Evolutionary conservation across 2,329 filamentous ascomycete species (phyloP).

Genomic region (Colletotrichum camelliae): DNA sequence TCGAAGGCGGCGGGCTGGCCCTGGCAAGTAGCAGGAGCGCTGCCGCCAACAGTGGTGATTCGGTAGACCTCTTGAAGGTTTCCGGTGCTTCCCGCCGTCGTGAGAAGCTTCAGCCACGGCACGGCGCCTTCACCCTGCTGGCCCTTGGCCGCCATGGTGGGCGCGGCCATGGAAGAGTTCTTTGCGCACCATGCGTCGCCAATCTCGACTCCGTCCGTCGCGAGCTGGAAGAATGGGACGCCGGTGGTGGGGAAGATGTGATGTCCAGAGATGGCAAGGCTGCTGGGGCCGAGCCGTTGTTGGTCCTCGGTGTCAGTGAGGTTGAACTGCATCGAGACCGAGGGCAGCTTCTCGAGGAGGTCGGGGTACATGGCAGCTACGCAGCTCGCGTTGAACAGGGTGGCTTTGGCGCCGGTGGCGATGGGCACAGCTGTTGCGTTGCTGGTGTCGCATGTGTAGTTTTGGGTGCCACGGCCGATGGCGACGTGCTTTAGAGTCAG

Average conservation of each 20-base stretch:
- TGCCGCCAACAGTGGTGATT: slow-evolving; percentile 82
- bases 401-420: slow-evolving; percentile 76
- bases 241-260: slow-evolving; percentile 79
- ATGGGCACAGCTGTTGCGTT: slow-evolving; percentile 67
- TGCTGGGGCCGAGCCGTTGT: slow-evolving; percentile 56
- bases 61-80: slow-evolving; percentile 80
- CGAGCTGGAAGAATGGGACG: slow-evolving; percentile 82
- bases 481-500: slow-evolving; percentile 77
- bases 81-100: slow-evolving; percentile 60
- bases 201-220: slow-evolving; percentile 59
- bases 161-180: slow-evolving; percentile 65
- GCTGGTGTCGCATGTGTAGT: slow-evolving; percentile 81
- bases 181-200: slow-evolving; percentile 70
- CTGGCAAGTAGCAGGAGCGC: slow-evolving; percentile 74
- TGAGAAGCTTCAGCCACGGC: slow-evolving; percentile 77
- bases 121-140: slow-evolving; percentile 72
- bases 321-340: slow-evolving; percentile 71
- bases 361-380: slow-evolving; percentile 72
- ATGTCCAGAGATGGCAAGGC: slow-evolving; percentile 71
- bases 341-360: slow-evolving; percentile 68
- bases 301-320: slow-evolving; percentile 34
- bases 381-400: slow-evolving; percentile 88
- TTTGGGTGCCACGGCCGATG: slow-evolving; percentile 87
- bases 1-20: slow-evolving; percentile 68
- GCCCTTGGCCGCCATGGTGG: slow-evolving; percentile 63